Percentiles rank a stretch among this genome's conserved stretches.
Conservation (phyloP, 257 asterid species). For the Anisodus acutangulus region DNA sequence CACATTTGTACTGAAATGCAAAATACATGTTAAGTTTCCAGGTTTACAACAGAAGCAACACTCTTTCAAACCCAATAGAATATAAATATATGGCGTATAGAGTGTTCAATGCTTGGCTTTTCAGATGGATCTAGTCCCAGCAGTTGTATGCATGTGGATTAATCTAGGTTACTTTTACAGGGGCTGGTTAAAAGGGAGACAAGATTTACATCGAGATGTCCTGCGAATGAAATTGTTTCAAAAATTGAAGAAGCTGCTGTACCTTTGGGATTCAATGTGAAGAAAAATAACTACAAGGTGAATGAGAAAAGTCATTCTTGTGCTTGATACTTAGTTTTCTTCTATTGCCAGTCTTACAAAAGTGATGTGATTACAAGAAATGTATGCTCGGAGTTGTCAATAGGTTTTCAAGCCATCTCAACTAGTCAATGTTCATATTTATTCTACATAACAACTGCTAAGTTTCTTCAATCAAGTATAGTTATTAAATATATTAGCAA, state of each 20-base stretch:
- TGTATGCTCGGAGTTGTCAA: conserved; percentile 1
- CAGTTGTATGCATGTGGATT: conserved; percentile 21
- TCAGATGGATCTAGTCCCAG: conserved; percentile 11
- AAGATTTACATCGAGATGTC: conserved; percentile 69
- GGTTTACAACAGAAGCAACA: conserved; percentile 1
- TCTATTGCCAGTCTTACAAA: not conserved
- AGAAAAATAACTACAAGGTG: conserved; percentile 75
- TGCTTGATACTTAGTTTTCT: conserved; percentile 8
- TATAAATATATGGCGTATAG: not conserved
- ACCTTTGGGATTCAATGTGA: conserved; percentile 81
- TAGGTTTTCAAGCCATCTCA: conserved; percentile 17
- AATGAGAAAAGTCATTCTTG: conserved; percentile 25
- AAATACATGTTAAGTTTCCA: not conserved
- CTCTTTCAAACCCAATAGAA: not conserved
- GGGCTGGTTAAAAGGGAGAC: conserved; percentile 82
- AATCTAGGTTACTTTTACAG: conserved; percentile 38
- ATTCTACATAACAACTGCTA: not conserved
- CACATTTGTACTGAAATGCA: not conserved
- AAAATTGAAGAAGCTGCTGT: conserved; percentile 72
- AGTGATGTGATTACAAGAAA: not conserved
- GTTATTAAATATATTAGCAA: not conserved
- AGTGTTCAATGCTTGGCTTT: not conserved
- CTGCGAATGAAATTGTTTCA: conserved; percentile 75
- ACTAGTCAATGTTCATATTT: not conserved
- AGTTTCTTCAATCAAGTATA: not conserved